Conservation (phyloP, 768 basidiomycete species). For the Mycena alexandri region DNA sequence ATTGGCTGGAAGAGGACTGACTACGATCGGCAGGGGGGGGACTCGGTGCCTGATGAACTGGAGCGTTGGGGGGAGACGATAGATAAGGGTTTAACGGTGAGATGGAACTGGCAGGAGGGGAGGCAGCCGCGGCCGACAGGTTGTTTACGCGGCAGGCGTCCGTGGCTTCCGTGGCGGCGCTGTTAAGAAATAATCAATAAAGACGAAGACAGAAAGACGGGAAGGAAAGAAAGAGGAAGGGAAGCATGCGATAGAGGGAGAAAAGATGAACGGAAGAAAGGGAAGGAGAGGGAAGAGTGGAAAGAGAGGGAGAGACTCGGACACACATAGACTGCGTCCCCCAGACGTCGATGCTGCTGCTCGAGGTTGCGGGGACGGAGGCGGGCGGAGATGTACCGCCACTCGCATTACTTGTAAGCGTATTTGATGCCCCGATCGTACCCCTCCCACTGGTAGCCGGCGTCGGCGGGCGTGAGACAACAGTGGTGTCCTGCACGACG, state of each 20-base stretch:
- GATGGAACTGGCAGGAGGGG: neutral
- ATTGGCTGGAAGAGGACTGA: constrained; percentile 4
- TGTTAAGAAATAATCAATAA: constrained; percentile 6
- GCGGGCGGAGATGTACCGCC: constrained; percentile 1
- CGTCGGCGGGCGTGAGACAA: neutral
- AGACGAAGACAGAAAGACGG: neutral
- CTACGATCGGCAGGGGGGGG: neutral
- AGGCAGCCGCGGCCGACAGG: neutral
- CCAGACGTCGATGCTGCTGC: constrained; percentile 4
- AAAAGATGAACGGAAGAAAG: neutral
- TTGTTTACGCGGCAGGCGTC: neutral
- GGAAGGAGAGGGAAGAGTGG: neutral
- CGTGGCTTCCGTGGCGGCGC: constrained; percentile 1
- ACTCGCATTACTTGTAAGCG: constrained; percentile 5
- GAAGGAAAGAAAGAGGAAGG: constrained; percentile 3
- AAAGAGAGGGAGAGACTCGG: constrained; percentile 1
- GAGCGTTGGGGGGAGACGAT: neutral
- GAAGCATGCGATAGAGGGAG: constrained; percentile 1
- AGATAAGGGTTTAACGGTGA: too few relatives aligned
- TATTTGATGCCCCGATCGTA: neutral
- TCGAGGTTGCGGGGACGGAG: constrained; percentile 2
- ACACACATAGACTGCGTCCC: neutral
- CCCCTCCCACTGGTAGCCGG: neutral
- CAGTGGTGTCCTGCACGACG: neutral
- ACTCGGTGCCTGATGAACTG: neutral